A percentile compares a stretch with the other conserved stretches of the same genome.
Evolutionary conservation across 805 yeast genomes (phyloP).

Genomic region (Blastobotrys muscicola): DNA sequence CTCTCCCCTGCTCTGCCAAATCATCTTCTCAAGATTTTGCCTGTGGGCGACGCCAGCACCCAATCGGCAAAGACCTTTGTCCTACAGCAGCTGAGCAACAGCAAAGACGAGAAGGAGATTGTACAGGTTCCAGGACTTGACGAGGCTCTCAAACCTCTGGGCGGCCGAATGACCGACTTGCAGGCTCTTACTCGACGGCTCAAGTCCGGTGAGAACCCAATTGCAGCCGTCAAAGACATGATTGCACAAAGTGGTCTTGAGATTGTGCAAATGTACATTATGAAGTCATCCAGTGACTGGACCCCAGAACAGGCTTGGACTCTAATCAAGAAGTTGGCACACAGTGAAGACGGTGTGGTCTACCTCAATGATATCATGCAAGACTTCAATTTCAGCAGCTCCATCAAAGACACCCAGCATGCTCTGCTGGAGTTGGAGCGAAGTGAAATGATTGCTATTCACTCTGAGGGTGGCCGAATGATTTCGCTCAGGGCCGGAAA

Average conservation of each 20-base stretch:
- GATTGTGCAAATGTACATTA: conserved; percentile 65
- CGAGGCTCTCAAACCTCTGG: conserved; percentile 59
- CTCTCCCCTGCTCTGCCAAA: conserved; percentile 71
- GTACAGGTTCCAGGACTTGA: conserved; percentile 35
- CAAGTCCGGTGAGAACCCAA: conserved; percentile 76
- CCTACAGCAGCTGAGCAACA: conserved; percentile 10
- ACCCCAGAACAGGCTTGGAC: conserved; percentile 83
- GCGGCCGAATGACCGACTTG: conserved; percentile 91
- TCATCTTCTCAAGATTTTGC: conserved; percentile 68
- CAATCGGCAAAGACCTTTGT: conserved; percentile 56
- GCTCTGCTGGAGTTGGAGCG: conserved; percentile 67
- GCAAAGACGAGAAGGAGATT: conserved; percentile 18
- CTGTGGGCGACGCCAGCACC: conserved; percentile 72
- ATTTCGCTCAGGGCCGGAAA: conserved; percentile 64
- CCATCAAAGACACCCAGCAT: conserved; percentile 31
- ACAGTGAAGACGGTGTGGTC: conserved; percentile 3
- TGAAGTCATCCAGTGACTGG: conserved; percentile 37
- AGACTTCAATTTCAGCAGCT: conserved; percentile 28
- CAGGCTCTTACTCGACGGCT: conserved; percentile 85
- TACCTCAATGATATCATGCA: conserved; percentile 18
- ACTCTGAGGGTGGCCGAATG: conserved; percentile 70
- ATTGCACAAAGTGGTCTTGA: conserved; percentile 80
- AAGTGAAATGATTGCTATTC: conserved; percentile 61
- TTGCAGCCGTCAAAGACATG: conserved; percentile 69
- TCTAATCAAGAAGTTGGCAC: conserved; percentile 54